These are phyloP conservation scores for Leucoagaricus sp. DNA, from an alignment of 1,284 basidiomycete species.

Conservation along the genomic window DNA sequence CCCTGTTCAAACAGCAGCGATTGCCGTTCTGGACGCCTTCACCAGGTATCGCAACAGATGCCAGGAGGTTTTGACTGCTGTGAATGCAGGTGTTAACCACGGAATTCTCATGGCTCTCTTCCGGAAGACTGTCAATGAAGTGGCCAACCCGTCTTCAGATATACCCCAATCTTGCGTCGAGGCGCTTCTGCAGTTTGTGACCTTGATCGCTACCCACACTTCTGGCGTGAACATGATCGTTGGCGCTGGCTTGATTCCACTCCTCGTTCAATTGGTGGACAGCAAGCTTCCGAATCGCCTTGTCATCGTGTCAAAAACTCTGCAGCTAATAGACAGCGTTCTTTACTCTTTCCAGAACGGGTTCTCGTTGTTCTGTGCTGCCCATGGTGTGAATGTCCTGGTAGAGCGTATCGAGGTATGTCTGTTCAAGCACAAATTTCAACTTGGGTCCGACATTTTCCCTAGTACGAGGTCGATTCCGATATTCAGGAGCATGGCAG, in stretches of 20 bases:
- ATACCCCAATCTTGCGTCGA: constrained; percentile 86
- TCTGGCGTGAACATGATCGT: constrained; percentile 92
- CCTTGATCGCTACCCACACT: constrained; percentile 83
- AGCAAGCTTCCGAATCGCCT: constrained; percentile 69
- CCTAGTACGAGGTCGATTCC: constrained; percentile 70
- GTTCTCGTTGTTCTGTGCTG: constrained; percentile 85
- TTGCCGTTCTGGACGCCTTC: constrained; percentile 89
- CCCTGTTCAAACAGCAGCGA: constrained; percentile 78
- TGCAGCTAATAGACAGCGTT: constrained; percentile 92
- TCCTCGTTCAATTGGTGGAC: constrained; percentile 88
- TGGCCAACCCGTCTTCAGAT: constrained; percentile 62
- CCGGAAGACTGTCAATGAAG: constrained; percentile 76
- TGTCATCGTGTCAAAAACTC: constrained; percentile 80
- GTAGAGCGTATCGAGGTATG: constrained; percentile 85
- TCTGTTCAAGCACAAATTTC: constrained; percentile 15
- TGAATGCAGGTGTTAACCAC: constrained; percentile 96
- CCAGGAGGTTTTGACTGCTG: constrained; percentile 85
- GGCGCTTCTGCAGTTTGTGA: constrained; percentile 84
- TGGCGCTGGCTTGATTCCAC: constrained; percentile 92
- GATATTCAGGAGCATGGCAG: constrained; percentile 60
- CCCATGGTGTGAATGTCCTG: constrained; percentile 83
- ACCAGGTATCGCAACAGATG: constrained; percentile 83
- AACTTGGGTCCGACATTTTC: constrained; percentile 4
- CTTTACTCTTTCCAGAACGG: constrained; percentile 89
- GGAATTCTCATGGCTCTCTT: constrained; percentile 90